Evolutionary conservation across 176 grass and related monocot genomes (phyloP).

Genomic region (Chloris gayana): DNA sequence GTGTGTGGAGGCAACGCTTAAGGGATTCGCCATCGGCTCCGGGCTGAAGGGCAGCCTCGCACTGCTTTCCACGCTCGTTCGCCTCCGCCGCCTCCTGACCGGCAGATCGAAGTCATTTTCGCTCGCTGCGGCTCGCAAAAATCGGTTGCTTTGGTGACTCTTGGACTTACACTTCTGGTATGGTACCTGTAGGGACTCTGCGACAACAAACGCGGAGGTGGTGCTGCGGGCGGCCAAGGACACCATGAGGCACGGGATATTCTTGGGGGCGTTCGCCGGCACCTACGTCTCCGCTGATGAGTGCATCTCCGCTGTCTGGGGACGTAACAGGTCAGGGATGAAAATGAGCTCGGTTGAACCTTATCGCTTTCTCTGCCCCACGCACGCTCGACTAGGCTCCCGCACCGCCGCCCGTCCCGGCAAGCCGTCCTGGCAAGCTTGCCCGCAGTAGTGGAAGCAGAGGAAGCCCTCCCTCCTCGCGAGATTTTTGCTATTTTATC

Average conservation of each 20-base stretch:
- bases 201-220: conserved; percentile 67
- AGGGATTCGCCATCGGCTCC: conserved; percentile 87
- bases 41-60: conserved; percentile 91
- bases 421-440: too few relatives aligned
- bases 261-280: conserved; percentile 84
- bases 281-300: conserved; percentile 90
- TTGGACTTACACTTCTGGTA: neutral
- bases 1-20: conserved; percentile 67
- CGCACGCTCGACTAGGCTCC: too few relatives aligned
- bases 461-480: too few relatives aligned
- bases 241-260: conserved; percentile 81
- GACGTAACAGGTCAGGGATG: conserved; percentile 63
- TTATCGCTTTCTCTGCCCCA: too few relatives aligned
- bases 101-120: conserved; percentile 51
- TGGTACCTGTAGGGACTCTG: conserved; percentile 48
- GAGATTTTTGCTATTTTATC: too few relatives aligned
- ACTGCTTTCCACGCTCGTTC: conserved; percentile 73
- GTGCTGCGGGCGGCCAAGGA: conserved; percentile 69
- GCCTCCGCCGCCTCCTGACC: conserved; percentile 77
- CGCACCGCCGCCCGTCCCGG: too few relatives aligned
- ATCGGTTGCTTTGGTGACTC: neutral
- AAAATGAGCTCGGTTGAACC: too few relatives aligned
- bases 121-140: neutral
- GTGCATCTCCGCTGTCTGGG: conserved; percentile 77
- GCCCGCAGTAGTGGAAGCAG: too few relatives aligned